These are phyloP conservation scores for Geotrichum bryndzae DNA, from an alignment of 1,139 yeast genomes.

Conservation along the genomic window DNA sequence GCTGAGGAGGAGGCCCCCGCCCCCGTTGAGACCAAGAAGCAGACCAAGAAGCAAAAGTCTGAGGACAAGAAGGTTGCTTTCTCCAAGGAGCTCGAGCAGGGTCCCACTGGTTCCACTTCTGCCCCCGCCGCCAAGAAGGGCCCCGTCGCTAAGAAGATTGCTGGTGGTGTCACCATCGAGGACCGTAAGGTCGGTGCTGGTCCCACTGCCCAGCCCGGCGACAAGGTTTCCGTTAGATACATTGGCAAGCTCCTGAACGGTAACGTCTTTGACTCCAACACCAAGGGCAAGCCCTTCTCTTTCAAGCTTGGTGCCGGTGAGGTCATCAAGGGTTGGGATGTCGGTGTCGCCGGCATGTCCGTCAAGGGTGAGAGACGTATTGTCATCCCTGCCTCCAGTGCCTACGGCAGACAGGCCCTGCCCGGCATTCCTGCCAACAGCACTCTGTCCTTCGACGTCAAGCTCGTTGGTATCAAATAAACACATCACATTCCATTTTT, in stretches of 20 bases:
- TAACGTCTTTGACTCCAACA: conserved; percentile 92
- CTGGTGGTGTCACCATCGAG: conserved; percentile 90
- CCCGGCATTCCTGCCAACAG: conserved; percentile 98
- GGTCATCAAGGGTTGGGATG: conserved; percentile 97
- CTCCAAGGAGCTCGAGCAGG: conserved; percentile 86
- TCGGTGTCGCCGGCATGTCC: conserved; percentile 97
- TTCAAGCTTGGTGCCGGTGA: conserved; percentile 95
- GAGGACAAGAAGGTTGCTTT: conserved; percentile 72
- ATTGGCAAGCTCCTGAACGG: conserved; percentile 97
- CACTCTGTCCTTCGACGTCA: conserved; percentile 91
- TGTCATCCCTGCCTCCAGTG: conserved; percentile 91
- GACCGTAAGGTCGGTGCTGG: conserved; percentile 90
- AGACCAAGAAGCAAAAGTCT: conserved; percentile 32
- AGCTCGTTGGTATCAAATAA: conserved; percentile 83
- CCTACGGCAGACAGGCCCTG: conserved; percentile 86
- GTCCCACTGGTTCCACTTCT: conserved; percentile 49
- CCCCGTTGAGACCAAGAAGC: conserved; percentile 32
- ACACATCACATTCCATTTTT: neutral
- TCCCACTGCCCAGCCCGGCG: conserved; percentile 77
- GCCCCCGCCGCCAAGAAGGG: conserved; percentile 31
- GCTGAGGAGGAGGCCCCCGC: conserved; percentile 29
- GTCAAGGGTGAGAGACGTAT: conserved; percentile 99
- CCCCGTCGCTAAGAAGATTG: conserved; percentile 64
- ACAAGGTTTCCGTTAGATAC: conserved; percentile 93
- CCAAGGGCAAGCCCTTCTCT: conserved; percentile 90